Base-by-base conservation (phyloP, 2,329 filamentous ascomycete genomes). In the Aspergillus sp. region DNA sequence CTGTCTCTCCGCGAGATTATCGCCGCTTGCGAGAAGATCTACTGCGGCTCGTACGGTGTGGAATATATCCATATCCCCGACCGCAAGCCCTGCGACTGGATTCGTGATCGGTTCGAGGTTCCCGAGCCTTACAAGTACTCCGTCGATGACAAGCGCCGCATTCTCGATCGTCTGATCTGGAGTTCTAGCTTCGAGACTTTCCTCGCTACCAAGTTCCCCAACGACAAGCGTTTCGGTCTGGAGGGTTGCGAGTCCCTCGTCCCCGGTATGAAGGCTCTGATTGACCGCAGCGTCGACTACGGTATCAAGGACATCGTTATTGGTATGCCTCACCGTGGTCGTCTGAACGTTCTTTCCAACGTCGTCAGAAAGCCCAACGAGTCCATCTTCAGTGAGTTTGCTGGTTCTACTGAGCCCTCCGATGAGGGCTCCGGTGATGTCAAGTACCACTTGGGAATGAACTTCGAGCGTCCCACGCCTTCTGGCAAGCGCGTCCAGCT, bases 371-470 rank as follows among this genome's bases (percentile, higher is more conserved):
- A 99, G 83, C 94, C 95, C 72, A 99, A 99, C 80, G 95, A 98
- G 83, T 98, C 95, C 68, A 99, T 99, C 80, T 99, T 99, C 84
- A 96, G 91, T 77, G 95, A 99, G 80, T 99, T 99, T 74, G 91
- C 92, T 65, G 95, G 95, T 71, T 92, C 90, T 51, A 83, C 91
- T 23, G 92, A 92, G 75, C 91, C 92, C 59, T 91, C 91, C 70
- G 95, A 98, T 70, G 94, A 99, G 82, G 95, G 95, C 63, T 98
- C 95, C 61, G 95, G 95, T 72, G 95, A 99, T 78, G 95, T 99
- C 80, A 99, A 99, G 82, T 99, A 99, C 83, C 95, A 99, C 83
- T 84, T 99, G 73, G 95, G 95, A 76, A 99, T 99, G 95, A 99
- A 99, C 85, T 99, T 99, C 71, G 95, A 99, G 84, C 92, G 95